Evolutionary conservation across 805 yeast genomes (phyloP), one percentile per base, ranked within the genome.

Genomic region (Lachancea quebecensis): DNA sequence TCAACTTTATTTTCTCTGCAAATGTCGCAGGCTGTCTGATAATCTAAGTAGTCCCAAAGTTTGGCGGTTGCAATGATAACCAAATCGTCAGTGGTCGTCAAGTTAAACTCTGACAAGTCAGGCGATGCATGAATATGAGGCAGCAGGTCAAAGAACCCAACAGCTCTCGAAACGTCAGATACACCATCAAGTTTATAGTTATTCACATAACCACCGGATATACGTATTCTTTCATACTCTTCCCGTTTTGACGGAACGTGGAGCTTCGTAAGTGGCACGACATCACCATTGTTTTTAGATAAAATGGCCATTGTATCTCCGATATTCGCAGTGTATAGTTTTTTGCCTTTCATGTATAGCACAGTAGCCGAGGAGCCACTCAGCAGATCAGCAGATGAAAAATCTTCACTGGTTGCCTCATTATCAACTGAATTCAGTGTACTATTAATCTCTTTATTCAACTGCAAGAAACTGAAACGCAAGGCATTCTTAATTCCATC

Each of bases 61-160:
- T 82, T 85, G 48, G 78, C 78, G 2, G 93, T 82, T 10, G 95
- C 98, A 51, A 93, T 68, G 12, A 93, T 83, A 17, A 93, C 66
- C 74, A 85, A 79, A 51, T 88, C 96, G 58, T 87, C 95, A n/a
- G 81, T 72, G 40, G 79, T 77, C 0, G 83, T 72, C 29, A 87
- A 62, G 27, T 75, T 71, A 17, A 78, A 67, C 42, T 77, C 79
- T 11, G 80, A 72, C 25, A 88, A 80, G 56, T 82, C 84, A 2
- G 99, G 97, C 1, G 87, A 88, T 0, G 95, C 85, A 58, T 85
- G 88, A 25, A 91, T 79, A 59, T 88, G 95, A 1, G 97, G 96
- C 37, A 89, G 72, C 51, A 83, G 73, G 52, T 85, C 84, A 62
- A 84, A 83, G 59, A 85, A 90, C 0, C 99, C 99, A 43, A 88